Evolutionary conservation across 2,329 filamentous ascomycete species (phyloP), one percentile per base, ranked within the genome.

Genomic region (Colletotrichum simmondsii): DNA sequence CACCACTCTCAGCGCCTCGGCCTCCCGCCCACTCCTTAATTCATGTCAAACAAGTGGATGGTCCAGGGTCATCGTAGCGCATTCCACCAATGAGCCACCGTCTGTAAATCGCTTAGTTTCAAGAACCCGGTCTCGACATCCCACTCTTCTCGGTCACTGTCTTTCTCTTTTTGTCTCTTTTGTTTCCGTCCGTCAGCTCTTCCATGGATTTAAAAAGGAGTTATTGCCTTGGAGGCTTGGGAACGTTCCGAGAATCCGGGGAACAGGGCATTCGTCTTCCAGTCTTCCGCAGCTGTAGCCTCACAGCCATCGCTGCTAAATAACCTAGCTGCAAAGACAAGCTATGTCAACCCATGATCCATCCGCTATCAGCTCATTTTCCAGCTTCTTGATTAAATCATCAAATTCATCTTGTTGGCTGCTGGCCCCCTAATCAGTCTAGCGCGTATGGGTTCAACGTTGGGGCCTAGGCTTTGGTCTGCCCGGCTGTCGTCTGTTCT

Each of bases 1-100:
- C 56, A 49, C 42, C 37, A 49, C 42, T 14, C 7, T 49, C 42
- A 49, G 42, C 42, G 7, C 42, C 42, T 49, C 42, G 19, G 49
- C 49, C 58, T 72, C 52, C 69, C 69, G 53, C 63, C 35, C 52
- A 35, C 69, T 69, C 69, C 69, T 72, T 72, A 69, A 68, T 72
- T 63, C 69, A 72, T 26, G 53, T 64, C 69, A 72, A 72, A 72
- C 69, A 63, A 32, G 69, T 72, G 69, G 65, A 26, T 53, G 37
- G 16, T 16, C 60, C 46, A 26, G 22, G 46, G 60, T 46, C 52
- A 30, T 7, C 26, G 46, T 53, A 22, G 30, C 22, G 46, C 46
- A 35, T 63, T 24, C 28, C 60, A 32, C 60, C 60, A 63, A 63
- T 53, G 30, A 12, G 7, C 49, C 19, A 19, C 28, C 46, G 42